Percentiles rank a stretch among this genome's conserved stretches.
phyloP scores from a whole-genome alignment of 192 early-diverging fungal genomes.

The Coemansia sp. region DNA sequence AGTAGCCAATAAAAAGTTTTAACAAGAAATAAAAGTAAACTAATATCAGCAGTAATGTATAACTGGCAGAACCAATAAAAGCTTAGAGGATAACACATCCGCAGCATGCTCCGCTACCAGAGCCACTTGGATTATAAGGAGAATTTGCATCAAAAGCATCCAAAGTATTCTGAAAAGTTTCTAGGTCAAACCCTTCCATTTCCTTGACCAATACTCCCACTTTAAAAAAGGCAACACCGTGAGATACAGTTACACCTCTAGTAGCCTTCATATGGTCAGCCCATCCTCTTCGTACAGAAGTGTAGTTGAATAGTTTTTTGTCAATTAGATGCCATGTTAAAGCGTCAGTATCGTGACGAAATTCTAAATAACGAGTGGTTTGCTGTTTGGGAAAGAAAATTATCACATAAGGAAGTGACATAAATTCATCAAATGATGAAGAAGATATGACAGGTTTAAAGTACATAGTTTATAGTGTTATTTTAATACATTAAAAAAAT shows the following conservation, averaged over 20 bases:
- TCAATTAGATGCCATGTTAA: neutral
- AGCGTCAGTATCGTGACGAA: neutral
- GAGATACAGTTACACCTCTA: neutral
- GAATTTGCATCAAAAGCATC: neutral
- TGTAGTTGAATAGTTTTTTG: neutral
- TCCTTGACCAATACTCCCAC: neutral
- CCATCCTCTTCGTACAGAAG: neutral
- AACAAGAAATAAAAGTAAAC: no score
- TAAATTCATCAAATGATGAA: no score
- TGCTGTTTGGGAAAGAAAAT: neutral
- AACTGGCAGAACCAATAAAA: neutral
- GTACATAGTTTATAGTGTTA: no score
- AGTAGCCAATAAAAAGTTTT: no score
- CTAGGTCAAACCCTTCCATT: neutral
- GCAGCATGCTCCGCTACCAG: neutral
- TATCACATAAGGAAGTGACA: neutral
- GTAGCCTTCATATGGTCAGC: neutral
- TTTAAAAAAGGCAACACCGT: slow-evolving; percentile 4
- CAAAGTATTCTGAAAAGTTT: neutral
- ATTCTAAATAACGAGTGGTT: neutral
- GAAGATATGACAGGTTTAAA: no score
- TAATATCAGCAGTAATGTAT: neutral
- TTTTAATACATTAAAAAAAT: no score
- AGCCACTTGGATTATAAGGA: neutral
- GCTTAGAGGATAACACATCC: neutral